Conservation (phyloP, 75 land plant genomes). For the Ceratopteris richardii region DNA sequence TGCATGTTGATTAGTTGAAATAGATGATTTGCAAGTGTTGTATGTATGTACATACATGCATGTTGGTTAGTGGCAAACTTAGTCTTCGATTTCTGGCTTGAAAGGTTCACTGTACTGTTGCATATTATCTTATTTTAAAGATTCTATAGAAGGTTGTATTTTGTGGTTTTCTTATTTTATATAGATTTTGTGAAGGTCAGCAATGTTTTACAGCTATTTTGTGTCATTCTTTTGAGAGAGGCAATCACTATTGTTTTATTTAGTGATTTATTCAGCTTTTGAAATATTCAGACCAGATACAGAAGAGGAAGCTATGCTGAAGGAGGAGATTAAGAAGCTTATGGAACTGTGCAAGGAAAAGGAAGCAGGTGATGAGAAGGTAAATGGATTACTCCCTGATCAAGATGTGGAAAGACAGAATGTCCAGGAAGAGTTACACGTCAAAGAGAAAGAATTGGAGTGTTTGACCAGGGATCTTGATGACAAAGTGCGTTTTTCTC, state of each 20-base stretch:
- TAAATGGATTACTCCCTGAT: slow-evolving; percentile 11
- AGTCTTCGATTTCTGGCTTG: no score
- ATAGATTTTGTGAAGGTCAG: no score
- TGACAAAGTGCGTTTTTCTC: slow-evolving; percentile 51
- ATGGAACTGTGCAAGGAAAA: slow-evolving; percentile 19
- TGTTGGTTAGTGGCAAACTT: no score
- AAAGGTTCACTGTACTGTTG: no score
- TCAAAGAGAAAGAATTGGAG: slow-evolving; percentile 45
- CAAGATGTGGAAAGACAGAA: slow-evolving; percentile 12
- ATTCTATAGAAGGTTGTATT: no score
- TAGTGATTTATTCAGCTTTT: not conserved
- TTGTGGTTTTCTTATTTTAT: no score
- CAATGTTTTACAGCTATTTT: no score
- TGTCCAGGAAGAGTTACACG: slow-evolving; percentile 11
- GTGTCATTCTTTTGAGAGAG: no score
- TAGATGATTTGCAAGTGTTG: no score
- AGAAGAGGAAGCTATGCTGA: slow-evolving; percentile 45
- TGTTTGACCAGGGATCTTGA: slow-evolving; percentile 37
- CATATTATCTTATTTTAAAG: no score
- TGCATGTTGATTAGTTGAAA: no score
- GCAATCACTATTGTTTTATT: not conserved
- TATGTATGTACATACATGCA: no score
- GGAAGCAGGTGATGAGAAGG: slow-evolving; percentile 2
- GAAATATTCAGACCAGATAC: slow-evolving; percentile 44
- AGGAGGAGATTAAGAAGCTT: slow-evolving; percentile 49